A percentile compares a stretch with the other conserved stretches of the same genome.
phyloP scores from a whole-genome alignment of 768 basidiomycete genomes.

The Macrolepiota fuliginosa region DNA sequence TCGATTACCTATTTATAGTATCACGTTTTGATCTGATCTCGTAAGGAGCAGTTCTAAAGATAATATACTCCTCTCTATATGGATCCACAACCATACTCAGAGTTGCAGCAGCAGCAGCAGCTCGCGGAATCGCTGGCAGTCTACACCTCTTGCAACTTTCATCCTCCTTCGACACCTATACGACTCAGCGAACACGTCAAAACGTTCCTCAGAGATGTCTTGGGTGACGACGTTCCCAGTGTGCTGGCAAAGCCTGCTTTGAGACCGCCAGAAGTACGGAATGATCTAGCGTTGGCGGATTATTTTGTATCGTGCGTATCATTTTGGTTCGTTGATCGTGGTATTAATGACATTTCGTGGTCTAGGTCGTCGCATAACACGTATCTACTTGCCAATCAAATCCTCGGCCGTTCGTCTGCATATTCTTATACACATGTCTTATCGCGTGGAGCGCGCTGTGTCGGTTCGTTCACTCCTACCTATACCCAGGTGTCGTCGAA shows the following conservation, averaged over 20 bases:
- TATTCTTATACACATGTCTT: constrained; percentile 56
- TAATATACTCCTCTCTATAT: neutral
- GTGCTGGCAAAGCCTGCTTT: constrained; percentile 38
- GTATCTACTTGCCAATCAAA: constrained; percentile 56
- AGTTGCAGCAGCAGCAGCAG: constrained; percentile 13
- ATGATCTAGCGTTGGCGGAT: constrained; percentile 46
- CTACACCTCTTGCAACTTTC: constrained; percentile 32
- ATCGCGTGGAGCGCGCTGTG: constrained; percentile 48
- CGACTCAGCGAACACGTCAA: constrained; percentile 37
- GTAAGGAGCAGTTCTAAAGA: neutral
- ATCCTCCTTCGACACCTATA: constrained; percentile 21
- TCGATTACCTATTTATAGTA: too few species aligned
- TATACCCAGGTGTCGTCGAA: neutral
- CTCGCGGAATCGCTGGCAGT: constrained; percentile 25
- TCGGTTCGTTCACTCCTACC: constrained; percentile 28
- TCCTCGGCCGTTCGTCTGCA: constrained; percentile 52
- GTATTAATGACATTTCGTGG: neutral
- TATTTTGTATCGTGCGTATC: constrained; percentile 57
- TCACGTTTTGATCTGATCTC: too few species aligned
- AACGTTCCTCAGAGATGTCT: constrained; percentile 28
- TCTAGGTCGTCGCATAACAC: constrained; percentile 65
- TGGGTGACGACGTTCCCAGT: constrained; percentile 34
- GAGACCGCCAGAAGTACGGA: constrained; percentile 31
- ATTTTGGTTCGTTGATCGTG: constrained; percentile 7
- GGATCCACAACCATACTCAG: neutral